Base-by-base conservation (phyloP, 176 grass and related monocot genomes). In the Eleusine coracana region DNA sequence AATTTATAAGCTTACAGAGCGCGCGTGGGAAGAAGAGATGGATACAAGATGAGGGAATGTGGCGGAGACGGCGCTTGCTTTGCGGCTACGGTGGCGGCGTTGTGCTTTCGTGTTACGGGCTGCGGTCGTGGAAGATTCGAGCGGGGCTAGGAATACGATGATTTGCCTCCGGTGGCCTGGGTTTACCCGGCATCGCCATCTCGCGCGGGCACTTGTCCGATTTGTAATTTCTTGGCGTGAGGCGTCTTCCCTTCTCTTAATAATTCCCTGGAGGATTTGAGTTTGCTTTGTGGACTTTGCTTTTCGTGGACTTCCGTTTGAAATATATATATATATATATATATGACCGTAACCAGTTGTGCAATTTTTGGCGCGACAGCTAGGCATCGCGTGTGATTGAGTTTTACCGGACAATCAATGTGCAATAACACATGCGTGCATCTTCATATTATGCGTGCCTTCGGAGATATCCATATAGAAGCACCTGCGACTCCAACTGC, bases 61-160 rank as follows among this genome's bases (percentile, higher is more conserved):
- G 84, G 77, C 77, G 69, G 77, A 74, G 76, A 78, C 66, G 75
- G 75, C 65, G 37, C 39, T 72, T 17, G 16, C 49, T 29, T 72
- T 23, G 15, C 49, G 83, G 75, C 29, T 28, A 67, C 58, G 46
- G 59, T 25, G 69, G 46, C 23, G 49, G 31, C 10, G 45, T 40
- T 37, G 77, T 34, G 84, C 38, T 80, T 60, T 70, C 68, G 83
- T 79, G 83, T 73, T 49, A 2, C 6, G 28, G 56, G 1, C 8
- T 23, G 13, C 69, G 44, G n/a, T 3, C 23, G 70, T 51, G 69
- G 42, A 27, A 16, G 69, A 15, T 48, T 28, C 41, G 42, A 45
- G 23, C 41, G 6, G n/a, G 68, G 28, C 68, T 28, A 1, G n/a
- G n/a, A 7, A 8, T 25, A 7, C 41, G 39, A 28, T 48, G 27